Conservation (phyloP, 2,329 filamentous ascomycete genomes). For the Albifimbria verrucaria region DNA sequence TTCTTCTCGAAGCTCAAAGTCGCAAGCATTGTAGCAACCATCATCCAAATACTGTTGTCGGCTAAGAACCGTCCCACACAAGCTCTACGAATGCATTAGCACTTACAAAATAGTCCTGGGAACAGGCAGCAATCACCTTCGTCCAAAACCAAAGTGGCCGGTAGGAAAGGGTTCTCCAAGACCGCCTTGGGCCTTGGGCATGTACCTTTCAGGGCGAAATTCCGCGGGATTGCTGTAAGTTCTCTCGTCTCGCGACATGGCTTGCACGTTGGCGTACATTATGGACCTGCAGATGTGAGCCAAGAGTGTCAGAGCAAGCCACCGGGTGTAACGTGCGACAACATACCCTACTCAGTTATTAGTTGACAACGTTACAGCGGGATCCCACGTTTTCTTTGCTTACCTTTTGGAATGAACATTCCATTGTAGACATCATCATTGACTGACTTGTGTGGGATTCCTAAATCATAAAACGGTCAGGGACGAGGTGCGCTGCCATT, state of each 20-base stretch:
- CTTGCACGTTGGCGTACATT: constrained; percentile 38
- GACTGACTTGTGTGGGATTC: constrained; percentile 52
- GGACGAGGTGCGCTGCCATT: neutral
- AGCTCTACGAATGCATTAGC: constrained; percentile 14
- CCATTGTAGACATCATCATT: constrained; percentile 55
- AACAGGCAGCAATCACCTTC: constrained; percentile 16
- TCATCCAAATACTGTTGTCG: constrained; percentile 33
- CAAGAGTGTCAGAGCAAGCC: neutral
- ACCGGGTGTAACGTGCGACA: neutral
- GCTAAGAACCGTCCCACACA: constrained; percentile 30
- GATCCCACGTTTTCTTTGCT: neutral
- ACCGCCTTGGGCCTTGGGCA: constrained; percentile 17
- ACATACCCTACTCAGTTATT: neutral
- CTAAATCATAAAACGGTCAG: constrained; percentile 12
- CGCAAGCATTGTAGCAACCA: constrained; percentile 30
- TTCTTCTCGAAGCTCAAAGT: constrained; percentile 24
- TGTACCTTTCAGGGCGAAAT: constrained; percentile 47
- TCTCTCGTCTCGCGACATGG: constrained; percentile 38
- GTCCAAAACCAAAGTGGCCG: constrained; percentile 30
- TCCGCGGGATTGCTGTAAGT: constrained; percentile 36
- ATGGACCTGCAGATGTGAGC: constrained; percentile 24
- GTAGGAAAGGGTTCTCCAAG: constrained; percentile 40
- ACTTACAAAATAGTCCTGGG: neutral
- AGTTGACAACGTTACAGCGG: neutral
- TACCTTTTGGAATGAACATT: constrained; percentile 54